Conservation (phyloP, 257 asterid genomes). For the Solanum gandarillasii region DNA sequence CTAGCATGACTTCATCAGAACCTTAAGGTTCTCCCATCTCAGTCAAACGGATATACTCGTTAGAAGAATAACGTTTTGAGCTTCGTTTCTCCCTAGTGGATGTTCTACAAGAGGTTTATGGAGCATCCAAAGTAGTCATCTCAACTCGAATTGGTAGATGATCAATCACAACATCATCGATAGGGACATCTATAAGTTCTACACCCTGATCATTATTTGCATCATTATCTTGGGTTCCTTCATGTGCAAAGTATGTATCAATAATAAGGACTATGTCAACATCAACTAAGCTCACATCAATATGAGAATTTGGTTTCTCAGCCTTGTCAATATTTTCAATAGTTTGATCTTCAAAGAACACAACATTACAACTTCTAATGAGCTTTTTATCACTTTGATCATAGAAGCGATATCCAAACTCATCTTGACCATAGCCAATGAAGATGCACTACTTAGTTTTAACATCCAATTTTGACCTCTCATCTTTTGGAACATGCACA, state of each 20-base stretch:
- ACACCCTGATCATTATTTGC: too few species aligned
- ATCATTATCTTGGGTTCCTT: background rate
- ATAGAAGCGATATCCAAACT: background rate
- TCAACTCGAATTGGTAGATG: background rate
- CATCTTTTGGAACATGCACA: background rate
- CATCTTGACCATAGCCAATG: background rate
- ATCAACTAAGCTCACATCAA: background rate
- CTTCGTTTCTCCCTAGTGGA: background rate
- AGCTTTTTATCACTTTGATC: too few species aligned
- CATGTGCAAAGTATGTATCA: background rate
- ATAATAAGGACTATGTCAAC: background rate
- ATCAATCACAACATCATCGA: background rate
- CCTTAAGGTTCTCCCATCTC: too few species aligned
- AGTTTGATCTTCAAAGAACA: background rate
- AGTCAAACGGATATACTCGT: too few species aligned
- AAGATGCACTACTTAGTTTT: background rate
- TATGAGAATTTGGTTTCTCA: background rate
- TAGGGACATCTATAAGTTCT: background rate
- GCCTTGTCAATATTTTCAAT: background rate
- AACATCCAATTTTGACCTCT: background rate
- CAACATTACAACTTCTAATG: background rate
- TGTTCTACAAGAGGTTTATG: background rate
- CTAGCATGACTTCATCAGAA: too few species aligned
- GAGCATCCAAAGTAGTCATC: background rate
- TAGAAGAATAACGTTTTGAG: too few species aligned